phyloP scores from a whole-genome alignment of 257 asterid genomes.

The Primulina tabacum region DNA sequence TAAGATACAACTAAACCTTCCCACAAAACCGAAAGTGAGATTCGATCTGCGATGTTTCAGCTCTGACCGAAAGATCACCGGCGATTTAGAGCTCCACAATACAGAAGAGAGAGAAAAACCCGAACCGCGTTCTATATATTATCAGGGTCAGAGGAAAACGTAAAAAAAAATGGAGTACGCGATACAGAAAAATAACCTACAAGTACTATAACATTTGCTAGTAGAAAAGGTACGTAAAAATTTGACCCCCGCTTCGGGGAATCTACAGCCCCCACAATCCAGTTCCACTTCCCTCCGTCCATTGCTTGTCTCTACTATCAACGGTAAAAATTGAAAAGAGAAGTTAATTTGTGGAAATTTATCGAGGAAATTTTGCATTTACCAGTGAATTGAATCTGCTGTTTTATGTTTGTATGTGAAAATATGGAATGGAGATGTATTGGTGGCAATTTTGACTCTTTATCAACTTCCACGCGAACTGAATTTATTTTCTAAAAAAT shows the following conservation, averaged over 20 bases:
- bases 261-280: not conserved
- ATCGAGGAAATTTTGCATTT: not conserved
- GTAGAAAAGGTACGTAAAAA: no score
- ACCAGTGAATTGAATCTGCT: not conserved
- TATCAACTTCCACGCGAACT: not conserved
- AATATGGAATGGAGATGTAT: not conserved
- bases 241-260: not conserved
- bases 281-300: not conserved
- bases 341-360: not conserved
- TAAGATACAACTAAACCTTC: not conserved
- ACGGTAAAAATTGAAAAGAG: no score
- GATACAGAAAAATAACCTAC: not conserved
- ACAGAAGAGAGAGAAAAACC: slow-evolving; percentile 8
- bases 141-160: not conserved
- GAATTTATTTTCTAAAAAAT: no score
- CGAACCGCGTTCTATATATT: not conserved
- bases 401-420: not conserved
- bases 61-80: slow-evolving; percentile 31
- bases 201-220: not conserved
- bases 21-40: slow-evolving; percentile 23
- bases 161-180: not conserved
- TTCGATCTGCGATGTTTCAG: slow-evolving; percentile 7
- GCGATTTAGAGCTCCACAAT: slow-evolving; percentile 24
- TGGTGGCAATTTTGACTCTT: not conserved
- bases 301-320: not conserved